Percentiles rank a stretch among this genome's conserved stretches.
These are phyloP conservation scores for Porogramme epimiltina DNA, from an alignment of 1,284 basidiomycete species.

Conservation along the genomic window DNA sequence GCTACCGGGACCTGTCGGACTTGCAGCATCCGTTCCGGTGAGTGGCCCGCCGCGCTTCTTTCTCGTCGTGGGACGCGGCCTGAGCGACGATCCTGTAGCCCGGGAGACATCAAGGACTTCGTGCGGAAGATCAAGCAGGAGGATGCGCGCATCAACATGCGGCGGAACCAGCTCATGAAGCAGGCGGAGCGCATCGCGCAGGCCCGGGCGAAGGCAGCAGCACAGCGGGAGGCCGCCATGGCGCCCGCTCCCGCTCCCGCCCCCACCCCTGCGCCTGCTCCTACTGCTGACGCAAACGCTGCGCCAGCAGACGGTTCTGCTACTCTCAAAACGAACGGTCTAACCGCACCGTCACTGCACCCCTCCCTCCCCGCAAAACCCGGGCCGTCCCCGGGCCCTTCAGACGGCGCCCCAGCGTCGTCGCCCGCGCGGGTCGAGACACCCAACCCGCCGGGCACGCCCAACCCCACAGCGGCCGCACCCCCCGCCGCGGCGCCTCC, in stretches of 20 bases:
- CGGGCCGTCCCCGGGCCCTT: constrained; percentile 34
- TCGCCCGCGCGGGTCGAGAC: constrained; percentile 31
- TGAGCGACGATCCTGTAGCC: constrained; percentile 36
- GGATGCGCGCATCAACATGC: constrained; percentile 62
- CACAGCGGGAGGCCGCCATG: constrained; percentile 24
- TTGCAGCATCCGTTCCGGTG: constrained; percentile 68
- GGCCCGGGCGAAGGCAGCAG: constrained; percentile 43
- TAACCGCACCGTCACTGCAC: constrained; percentile 45
- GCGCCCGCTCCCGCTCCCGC: constrained; percentile 25
- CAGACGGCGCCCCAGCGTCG: constrained; percentile 19
- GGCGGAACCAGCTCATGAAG: constrained; percentile 54
- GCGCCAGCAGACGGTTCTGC: constrained; percentile 6
- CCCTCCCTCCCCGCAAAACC: constrained; percentile 65
- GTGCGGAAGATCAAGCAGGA: constrained; percentile 69
- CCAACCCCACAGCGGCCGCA: constrained; percentile 22
- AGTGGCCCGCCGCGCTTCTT: constrained; percentile 26
- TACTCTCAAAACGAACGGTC: constrained; percentile 19
- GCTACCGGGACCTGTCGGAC: constrained; percentile 63
- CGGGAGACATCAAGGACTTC: constrained; percentile 73
- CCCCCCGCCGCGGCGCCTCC: constrained; percentile 8
- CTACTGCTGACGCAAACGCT: too few relatives aligned
- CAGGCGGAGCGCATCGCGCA: constrained; percentile 47
- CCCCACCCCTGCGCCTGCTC: not conserved
- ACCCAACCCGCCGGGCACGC: constrained; percentile 25
- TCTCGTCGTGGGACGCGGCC: not conserved